Percentiles rank a stretch among this genome's conserved stretches.
phyloP scores from a whole-genome alignment of 2,329 filamentous ascomycete genomes.

The Aureobasidium sp. region DNA sequence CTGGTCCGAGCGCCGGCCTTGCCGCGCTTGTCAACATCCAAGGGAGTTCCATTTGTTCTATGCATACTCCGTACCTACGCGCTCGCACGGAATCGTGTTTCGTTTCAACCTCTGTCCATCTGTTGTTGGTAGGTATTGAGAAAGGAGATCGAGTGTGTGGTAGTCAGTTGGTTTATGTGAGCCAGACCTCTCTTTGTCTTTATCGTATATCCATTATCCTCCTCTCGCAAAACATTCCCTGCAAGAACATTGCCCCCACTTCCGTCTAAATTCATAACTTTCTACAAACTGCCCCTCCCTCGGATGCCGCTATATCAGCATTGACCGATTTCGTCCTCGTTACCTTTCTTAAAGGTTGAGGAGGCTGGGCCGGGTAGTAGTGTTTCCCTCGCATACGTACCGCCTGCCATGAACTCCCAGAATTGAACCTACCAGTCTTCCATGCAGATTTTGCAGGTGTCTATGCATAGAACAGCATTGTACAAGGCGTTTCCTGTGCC shows the following conservation, averaged over 20 bases:
- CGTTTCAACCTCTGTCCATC: background rate
- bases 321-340: background rate
- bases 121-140: background rate
- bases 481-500: background rate
- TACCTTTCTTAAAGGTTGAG: background rate
- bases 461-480: background rate
- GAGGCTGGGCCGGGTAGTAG: background rate
- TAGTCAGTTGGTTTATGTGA: background rate
- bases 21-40: background rate
- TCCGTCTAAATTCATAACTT: slow-evolving; percentile 2
- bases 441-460: background rate
- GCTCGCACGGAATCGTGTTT: background rate
- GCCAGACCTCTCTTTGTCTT: background rate
- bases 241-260: slow-evolving; percentile 1
- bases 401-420: background rate
- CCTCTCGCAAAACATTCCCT: background rate
- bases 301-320: background rate
- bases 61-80: background rate
- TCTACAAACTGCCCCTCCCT: background rate
- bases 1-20: background rate
- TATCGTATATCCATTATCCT: background rate
- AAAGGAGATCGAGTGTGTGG: background rate
- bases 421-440: background rate
- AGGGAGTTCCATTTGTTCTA: background rate
- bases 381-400: background rate